A percentile compares a stretch with the other conserved stretches of the same genome.
Conservation (phyloP, 257 asterid genomes). For the Apocynum venetum region DNA sequence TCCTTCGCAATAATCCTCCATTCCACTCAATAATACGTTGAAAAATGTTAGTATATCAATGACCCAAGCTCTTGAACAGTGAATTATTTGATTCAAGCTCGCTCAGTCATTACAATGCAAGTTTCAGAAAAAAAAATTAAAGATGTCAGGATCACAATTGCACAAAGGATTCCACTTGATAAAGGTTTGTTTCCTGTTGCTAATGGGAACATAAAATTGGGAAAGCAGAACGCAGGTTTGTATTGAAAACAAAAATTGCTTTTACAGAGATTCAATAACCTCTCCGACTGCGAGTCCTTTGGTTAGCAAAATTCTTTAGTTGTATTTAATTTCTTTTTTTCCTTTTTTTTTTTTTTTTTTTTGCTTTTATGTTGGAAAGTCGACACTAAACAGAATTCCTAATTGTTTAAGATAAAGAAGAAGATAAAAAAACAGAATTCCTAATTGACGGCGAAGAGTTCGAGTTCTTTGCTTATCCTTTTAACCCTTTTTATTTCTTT, state of each 20-base stretch:
- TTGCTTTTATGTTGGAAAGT: too few relatives aligned
- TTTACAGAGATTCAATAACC: background rate
- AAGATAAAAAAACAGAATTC: background rate
- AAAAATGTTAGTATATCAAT: background rate
- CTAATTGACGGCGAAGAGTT: background rate
- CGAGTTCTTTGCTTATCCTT: background rate
- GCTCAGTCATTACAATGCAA: background rate
- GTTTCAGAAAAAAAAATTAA: background rate
- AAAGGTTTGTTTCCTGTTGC: background rate
- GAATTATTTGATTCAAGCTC: background rate
- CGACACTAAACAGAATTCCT: background rate
- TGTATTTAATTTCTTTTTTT: background rate
- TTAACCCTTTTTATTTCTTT: background rate
- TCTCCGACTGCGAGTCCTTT: background rate
- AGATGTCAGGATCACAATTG: background rate
- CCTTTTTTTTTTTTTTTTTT: background rate
- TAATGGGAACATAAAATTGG: background rate
- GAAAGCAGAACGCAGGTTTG: background rate
- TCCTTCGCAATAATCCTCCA: slow-evolving; percentile 27
- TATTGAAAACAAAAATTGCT: too few relatives aligned
- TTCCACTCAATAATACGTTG: background rate
- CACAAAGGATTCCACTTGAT: background rate
- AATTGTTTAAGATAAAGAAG: background rate
- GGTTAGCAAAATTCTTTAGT: background rate
- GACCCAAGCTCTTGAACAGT: background rate